Evolutionary conservation across 805 yeast genomes (phyloP), one percentile per base, ranked within the genome.

Genomic region (Candida ipomoeae): DNA sequence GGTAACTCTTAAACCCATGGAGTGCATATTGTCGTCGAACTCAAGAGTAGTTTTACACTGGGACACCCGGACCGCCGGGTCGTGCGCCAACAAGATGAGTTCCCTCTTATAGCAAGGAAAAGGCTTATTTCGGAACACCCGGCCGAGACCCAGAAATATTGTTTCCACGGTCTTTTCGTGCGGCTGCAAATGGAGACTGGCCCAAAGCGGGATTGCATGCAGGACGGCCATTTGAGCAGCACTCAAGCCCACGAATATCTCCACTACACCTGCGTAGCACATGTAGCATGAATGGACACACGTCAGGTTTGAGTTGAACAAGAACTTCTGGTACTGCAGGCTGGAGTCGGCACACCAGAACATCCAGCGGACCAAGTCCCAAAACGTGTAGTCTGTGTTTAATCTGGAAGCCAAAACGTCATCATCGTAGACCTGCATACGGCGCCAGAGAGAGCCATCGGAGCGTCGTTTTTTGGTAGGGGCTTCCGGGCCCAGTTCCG

Each of bases 291-390:
- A 31, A 51, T 66, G 69, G 40, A 59, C 63, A 32, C 55, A 50
- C 1, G 65, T 55, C 34, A 40, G 50, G 6, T 50, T 11, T 2
- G 67, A 58, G 50, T 62, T 57, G 40, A 57, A 54, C 15, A 57
- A 53, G 11, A 48, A 47, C 14, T 15, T 40, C 48, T 63, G 63
- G 46, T 59, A 56, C 37, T 59, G 53, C 6, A 63, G 50, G 13
- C 66, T 58, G 48, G 54, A 48, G 26, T 65, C 65, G 6, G 73
- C 71, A 55, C 77, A 73, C 53, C 58, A 59, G 43, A 69, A 67
- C 10, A 68, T 53, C 77, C 77, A 73, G 36, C 62, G 61, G 11
- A 69, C 46, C 33, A 71, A 49, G 13, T 55, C 49, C 75, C 74
- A 69, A 5, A 72, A 11, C 37, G 50, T 60, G 55, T 61, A 70